phyloP scores from a whole-genome alignment of 345 rosid species.

The Ceriops tagal region DNA sequence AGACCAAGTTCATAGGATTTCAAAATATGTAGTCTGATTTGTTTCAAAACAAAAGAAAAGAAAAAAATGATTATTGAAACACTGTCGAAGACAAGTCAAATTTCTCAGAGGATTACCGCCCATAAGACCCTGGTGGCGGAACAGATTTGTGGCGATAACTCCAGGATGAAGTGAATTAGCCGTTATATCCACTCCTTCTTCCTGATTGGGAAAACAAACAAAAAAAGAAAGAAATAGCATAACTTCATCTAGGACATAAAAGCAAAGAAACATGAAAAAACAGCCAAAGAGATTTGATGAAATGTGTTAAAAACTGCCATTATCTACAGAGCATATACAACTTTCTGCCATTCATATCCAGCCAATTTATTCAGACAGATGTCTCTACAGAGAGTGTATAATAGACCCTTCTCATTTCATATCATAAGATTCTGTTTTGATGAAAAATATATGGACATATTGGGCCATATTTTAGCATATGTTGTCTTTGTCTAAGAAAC shows the following conservation, averaged over 20 bases:
- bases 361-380: background rate
- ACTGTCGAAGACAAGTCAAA: background rate
- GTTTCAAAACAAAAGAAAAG: no score
- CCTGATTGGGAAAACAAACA: slow-evolving; percentile 28
- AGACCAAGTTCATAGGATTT: no score
- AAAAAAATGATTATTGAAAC: no score
- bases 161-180: slow-evolving; percentile 76
- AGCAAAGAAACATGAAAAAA: background rate
- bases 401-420: no score
- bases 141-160: slow-evolving; percentile 50
- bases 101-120: slow-evolving; percentile 30
- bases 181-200: slow-evolving; percentile 50
- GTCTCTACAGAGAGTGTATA: no score
- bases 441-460: no score
- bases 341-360: background rate
- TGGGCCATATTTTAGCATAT: no score
- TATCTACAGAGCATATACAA: background rate
- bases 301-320: no score
- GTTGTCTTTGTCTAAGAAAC: no score
- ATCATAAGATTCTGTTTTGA: no score
- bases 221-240: background rate
- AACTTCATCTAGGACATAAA: background rate
- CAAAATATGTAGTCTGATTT: no score
- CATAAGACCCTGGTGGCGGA: slow-evolving; percentile 36
- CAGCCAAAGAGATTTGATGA: no score